A percentile compares a stretch with the other conserved stretches of the same genome.
Evolutionary conservation across 2,329 filamentous ascomycete species (phyloP).

Genomic region (Trichoderma harzianum): DNA sequence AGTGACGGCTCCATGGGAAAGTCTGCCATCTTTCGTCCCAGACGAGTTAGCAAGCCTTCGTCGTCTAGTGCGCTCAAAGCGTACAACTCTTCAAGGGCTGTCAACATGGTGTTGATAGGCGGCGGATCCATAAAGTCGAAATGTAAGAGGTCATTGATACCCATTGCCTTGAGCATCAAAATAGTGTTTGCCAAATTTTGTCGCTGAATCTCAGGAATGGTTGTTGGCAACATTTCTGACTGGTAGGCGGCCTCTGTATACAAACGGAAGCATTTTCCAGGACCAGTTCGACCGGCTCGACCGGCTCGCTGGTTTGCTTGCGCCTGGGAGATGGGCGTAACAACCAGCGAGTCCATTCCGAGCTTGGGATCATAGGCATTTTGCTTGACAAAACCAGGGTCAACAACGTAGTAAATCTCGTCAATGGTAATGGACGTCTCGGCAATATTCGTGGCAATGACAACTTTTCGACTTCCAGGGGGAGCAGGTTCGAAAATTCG

Average conservation of each 20-base stretch:
- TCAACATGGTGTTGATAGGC: constrained; percentile 96
- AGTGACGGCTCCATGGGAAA: constrained; percentile 96
- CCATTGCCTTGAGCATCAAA: constrained; percentile 98
- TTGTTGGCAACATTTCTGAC: constrained; percentile 93
- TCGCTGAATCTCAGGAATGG: constrained; percentile 93
- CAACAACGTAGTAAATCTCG: constrained; percentile 94
- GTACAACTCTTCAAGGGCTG: constrained; percentile 91
- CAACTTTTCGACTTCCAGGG: constrained; percentile 81
- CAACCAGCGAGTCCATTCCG: constrained; percentile 94
- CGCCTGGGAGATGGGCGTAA: constrained; percentile 94
- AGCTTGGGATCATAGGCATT: constrained; percentile 96
- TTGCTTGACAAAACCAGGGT: constrained; percentile 96
- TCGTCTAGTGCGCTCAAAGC: constrained; percentile 89
- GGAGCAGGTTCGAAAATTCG: constrained; percentile 93
- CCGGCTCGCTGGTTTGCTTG: constrained; percentile 94
- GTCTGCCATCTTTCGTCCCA: constrained; percentile 96
- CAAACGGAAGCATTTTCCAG: constrained; percentile 91
- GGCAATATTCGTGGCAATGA: constrained; percentile 97
- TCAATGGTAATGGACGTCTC: constrained; percentile 98
- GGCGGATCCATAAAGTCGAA: constrained; percentile 99
- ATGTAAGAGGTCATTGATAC: constrained; percentile 93
- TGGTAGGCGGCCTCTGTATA: constrained; percentile 96
- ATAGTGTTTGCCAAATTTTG: constrained; percentile 92
- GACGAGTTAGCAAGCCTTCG: constrained; percentile 85
- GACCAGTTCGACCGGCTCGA: constrained; percentile 88